phyloP scores from a whole-genome alignment of 2,329 filamentous ascomycete species.

The Hawksworthiomyces lignivorus region DNA sequence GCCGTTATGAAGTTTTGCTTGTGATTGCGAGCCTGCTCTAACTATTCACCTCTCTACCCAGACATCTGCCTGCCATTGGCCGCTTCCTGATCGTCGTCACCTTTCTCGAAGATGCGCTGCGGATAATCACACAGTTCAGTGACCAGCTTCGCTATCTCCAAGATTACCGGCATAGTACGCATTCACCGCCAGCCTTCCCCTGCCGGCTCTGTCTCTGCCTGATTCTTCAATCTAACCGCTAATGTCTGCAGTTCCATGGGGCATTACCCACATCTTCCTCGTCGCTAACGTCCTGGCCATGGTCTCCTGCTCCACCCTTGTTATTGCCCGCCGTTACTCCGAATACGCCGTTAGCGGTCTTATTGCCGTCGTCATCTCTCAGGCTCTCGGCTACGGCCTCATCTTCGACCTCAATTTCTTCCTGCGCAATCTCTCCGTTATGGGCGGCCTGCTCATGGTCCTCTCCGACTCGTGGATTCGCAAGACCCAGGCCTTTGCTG shows the following conservation, averaged over 20 bases:
- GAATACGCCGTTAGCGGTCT: constrained; percentile 89
- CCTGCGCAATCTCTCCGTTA: constrained; percentile 94
- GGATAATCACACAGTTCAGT: constrained; percentile 95
- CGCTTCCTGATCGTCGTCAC: constrained; percentile 97
- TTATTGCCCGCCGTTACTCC: constrained; percentile 87
- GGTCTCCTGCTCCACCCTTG: constrained; percentile 70
- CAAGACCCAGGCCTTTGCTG: constrained; percentile 94
- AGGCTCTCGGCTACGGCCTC: constrained; percentile 92
- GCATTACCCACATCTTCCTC: constrained; percentile 88
- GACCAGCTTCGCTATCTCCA: constrained; percentile 91
- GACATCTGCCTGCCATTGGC: constrained; percentile 89
- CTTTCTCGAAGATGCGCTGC: constrained; percentile 91
- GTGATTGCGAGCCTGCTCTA: no score
- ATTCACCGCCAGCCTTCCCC: constrained; percentile 14
- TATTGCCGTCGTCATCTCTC: constrained; percentile 81
- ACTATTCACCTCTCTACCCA: constrained; percentile 32
- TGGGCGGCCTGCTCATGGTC: constrained; percentile 96
- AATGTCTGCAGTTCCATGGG: constrained; percentile 61
- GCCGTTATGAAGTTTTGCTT: no score
- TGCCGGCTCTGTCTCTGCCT: not conserved
- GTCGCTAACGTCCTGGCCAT: constrained; percentile 85
- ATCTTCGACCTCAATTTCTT: constrained; percentile 99
- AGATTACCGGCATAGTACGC: constrained; percentile 86
- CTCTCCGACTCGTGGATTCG: constrained; percentile 96
- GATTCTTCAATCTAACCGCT: constrained; percentile 1